Conservation (phyloP, 2,329 filamentous ascomycete genomes). For the Aphanocladium album region DNA sequence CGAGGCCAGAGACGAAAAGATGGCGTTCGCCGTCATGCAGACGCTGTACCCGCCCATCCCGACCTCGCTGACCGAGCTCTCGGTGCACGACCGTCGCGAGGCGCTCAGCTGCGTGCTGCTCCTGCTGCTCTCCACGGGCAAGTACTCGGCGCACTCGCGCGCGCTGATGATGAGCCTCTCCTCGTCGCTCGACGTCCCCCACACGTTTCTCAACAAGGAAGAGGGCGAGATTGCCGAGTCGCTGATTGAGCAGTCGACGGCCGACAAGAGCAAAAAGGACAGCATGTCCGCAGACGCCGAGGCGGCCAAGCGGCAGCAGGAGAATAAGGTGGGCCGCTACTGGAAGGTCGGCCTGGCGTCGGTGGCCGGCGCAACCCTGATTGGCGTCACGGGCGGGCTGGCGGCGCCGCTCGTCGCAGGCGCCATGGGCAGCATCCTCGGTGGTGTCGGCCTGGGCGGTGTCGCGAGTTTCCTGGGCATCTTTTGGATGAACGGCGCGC, state of each 20-base stretch:
- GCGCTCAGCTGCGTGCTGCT: slow-evolving; percentile 66
- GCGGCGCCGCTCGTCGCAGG: slow-evolving; percentile 84
- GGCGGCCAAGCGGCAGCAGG: slow-evolving; percentile 65
- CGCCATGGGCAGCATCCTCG: slow-evolving; percentile 78
- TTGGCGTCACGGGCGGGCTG: slow-evolving; percentile 89
- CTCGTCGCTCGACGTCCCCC: slow-evolving; percentile 59
- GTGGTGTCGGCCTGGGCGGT: slow-evolving; percentile 76
- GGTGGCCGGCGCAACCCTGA: slow-evolving; percentile 80
- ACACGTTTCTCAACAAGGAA: slow-evolving; percentile 58
- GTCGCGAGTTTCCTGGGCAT: slow-evolving; percentile 82
- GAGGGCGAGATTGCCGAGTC: slow-evolving; percentile 73
- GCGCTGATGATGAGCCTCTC: slow-evolving; percentile 63
- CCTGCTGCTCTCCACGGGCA: slow-evolving; percentile 64
- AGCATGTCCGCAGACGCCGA: slow-evolving; percentile 71
- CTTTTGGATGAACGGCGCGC: slow-evolving; percentile 77
- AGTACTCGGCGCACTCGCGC: slow-evolving; percentile 70
- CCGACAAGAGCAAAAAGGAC: slow-evolving; percentile 34
- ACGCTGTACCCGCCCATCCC: slow-evolving; percentile 49
- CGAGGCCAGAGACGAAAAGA: slow-evolving; percentile 27
- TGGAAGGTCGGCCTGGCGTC: slow-evolving; percentile 91
- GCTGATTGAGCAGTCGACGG: slow-evolving; percentile 60
- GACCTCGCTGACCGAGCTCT: slow-evolving; percentile 51
- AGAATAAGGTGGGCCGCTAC: slow-evolving; percentile 64
- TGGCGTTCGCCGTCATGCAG: slow-evolving; percentile 43
- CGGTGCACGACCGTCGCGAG: slow-evolving; percentile 54